Percentiles rank a stretch among this genome's conserved stretches.
Evolutionary conservation across 2,329 filamentous ascomycete species (phyloP).

Genomic region (Calonectria fujianensis): DNA sequence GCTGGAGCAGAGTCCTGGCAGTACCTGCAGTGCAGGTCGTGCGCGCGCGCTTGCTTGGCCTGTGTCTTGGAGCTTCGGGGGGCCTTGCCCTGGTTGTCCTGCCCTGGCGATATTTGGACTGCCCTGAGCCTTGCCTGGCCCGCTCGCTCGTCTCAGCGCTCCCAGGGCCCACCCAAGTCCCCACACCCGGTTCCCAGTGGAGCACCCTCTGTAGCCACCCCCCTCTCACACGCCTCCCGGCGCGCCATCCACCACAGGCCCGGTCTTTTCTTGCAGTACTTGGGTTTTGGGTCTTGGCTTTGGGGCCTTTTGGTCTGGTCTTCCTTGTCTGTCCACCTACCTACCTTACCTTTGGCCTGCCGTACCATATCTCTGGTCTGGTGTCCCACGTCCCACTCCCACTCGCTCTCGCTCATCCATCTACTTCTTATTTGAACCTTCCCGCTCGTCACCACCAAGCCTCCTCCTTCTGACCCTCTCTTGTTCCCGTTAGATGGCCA

Average conservation of each 20-base stretch:
- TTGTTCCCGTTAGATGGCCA: conserved; percentile 68
- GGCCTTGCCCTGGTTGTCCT: conserved; percentile 32
- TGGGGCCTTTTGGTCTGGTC: conserved; percentile 40
- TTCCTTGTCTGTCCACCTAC: conserved; percentile 47
- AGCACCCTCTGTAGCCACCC: conserved; percentile 9
- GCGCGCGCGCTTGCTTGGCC: conserved; percentile 30
- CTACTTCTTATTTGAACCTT: conserved; percentile 60
- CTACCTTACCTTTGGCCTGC: conserved; percentile 42
- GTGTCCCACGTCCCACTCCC: conserved; percentile 47
- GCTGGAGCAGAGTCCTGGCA: conserved; percentile 22
- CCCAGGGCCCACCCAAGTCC: conserved; percentile 27
- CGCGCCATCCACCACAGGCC: conserved; percentile 32
- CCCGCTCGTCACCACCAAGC: conserved; percentile 56
- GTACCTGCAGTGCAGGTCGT: conserved; percentile 25
- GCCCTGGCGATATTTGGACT: conserved; percentile 40
- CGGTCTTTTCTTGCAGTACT: conserved; percentile 38
- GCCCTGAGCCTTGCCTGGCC: conserved; percentile 42
- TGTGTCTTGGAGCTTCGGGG: conserved; percentile 27
- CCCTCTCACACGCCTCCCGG: conserved; percentile 42
- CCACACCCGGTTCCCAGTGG: conserved; percentile 29
- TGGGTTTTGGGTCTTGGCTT: conserved; percentile 39
- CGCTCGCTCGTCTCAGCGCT: conserved; percentile 52
- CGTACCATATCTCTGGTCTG: conserved; percentile 45
- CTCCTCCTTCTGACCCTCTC: conserved; percentile 56
- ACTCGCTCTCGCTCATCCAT: conserved; percentile 46